Evolutionary conservation across 2,329 filamentous ascomycete species (phyloP), one percentile per base, ranked within the genome.

Genomic region (Aspergillus sp.): DNA sequence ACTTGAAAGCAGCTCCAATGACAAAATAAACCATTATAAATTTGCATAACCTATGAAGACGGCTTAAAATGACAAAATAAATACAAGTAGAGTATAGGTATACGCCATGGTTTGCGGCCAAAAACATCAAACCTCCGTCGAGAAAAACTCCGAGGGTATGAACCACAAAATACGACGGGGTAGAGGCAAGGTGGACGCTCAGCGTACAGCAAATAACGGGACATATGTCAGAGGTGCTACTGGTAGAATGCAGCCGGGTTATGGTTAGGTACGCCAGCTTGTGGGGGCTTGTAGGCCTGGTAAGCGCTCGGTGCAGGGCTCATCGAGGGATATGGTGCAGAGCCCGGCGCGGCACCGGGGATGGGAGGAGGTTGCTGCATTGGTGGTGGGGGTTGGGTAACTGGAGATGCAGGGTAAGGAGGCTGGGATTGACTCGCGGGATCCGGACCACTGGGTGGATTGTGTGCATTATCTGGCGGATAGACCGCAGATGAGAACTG

Each of bases 401-500:
- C 61, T 25, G 68, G 64, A 17, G 68, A 64, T 5, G 66, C 64
- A 11, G 71, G 72, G 53, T 75, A 76, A 3, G 70, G 73, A 23
- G 68, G 63, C 49, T 70, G 66, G 47, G 69, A 66, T 41, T 68
- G 67, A 37, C 65, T 64, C 37, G 53, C 56, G 15, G 56, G 58
- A 53, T 61, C 59, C 43, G 52, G 56, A 15, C 60, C 58, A 50
- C 57, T 57, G 27, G 66, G 57, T 35, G 65, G 59, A 37, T 68
- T 65, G 31, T 63, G 35, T 43, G 64, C 60, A 15, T 76, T 74
- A 4, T 75, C 73, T 7, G 70, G 66, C 1, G 76, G 68, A 63
- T 80, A 78, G 17, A 65, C 68, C 6, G 75, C 71, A 3, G 76
- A 71, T 3, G 76, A 76, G 49, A 78, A 77, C 19, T 75, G 72